phyloP scores from a whole-genome alignment of 768 basidiomycete genomes.

The Lactifluus piperatus region DNA sequence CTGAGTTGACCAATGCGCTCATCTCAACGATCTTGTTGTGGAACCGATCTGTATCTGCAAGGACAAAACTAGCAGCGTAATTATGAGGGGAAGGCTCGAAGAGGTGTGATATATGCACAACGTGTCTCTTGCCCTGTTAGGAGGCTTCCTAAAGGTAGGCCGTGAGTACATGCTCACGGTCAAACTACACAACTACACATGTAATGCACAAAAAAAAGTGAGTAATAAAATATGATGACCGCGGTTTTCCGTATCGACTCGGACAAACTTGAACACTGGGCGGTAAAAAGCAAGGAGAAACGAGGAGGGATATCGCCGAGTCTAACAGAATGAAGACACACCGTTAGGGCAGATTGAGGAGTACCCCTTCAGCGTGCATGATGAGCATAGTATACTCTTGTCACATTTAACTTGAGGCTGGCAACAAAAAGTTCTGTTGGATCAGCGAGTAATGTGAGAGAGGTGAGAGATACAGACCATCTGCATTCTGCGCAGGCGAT shows the following conservation, averaged over 20 bases:
- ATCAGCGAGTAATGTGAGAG: not conserved
- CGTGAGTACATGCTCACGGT: not conserved
- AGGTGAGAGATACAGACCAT: slow-evolving; percentile 4
- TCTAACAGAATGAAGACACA: slow-evolving; percentile 15
- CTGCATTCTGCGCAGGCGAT: slow-evolving; percentile 22
- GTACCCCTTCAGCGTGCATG: slow-evolving; percentile 63
- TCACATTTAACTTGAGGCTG: slow-evolving; percentile 69
- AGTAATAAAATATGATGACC: no score
- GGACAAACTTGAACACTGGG: no score
- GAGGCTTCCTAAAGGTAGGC: slow-evolving; percentile 38
- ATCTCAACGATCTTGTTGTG: slow-evolving; percentile 60
- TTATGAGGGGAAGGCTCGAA: not conserved
- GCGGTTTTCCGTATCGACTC: not conserved
- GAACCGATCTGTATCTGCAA: slow-evolving; percentile 62
- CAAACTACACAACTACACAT: not conserved
- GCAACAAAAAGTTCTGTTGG: not conserved
- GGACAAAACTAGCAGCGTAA: slow-evolving; percentile 43
- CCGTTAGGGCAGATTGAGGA: slow-evolving; percentile 71
- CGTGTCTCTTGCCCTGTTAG: slow-evolving; percentile 73
- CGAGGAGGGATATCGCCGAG: not conserved
- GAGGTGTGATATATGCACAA: slow-evolving; percentile 30
- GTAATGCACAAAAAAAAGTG: not conserved
- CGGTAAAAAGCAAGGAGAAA: not conserved
- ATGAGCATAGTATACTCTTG: slow-evolving; percentile 50
- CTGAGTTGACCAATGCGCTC: slow-evolving; percentile 61